phyloP scores from a whole-genome alignment of 441 rosid genomes.

The Adansonia rubrostipa region DNA sequence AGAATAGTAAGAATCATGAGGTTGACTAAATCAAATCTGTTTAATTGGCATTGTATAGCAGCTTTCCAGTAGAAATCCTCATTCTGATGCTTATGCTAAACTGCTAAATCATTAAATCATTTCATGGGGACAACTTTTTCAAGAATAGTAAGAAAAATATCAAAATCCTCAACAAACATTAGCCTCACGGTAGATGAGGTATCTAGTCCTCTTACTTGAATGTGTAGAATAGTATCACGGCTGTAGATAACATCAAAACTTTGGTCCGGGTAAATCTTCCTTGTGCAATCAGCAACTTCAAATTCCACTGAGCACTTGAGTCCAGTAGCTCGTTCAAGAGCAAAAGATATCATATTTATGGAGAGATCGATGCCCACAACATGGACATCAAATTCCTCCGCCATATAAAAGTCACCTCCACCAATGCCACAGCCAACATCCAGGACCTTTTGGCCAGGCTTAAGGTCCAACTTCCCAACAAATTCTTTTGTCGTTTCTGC shows the following conservation, averaged over 20 bases:
- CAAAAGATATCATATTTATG: constrained; percentile 90
- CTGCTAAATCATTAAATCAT: not conserved
- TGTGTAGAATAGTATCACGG: constrained; percentile 92
- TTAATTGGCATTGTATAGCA: not conserved
- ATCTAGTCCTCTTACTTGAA: constrained; percentile 31
- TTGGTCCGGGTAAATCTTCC: constrained; percentile 70
- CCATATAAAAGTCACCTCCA: constrained; percentile 56
- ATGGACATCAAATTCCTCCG: constrained; percentile 32
- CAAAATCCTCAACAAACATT: not conserved
- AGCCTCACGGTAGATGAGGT: not conserved
- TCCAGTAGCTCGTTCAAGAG: constrained; percentile 92
- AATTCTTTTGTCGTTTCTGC: constrained; percentile 94
- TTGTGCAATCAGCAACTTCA: constrained; percentile 97
- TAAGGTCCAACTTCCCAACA: constrained; percentile 82
- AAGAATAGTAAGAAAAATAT: not conserved
- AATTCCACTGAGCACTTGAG: constrained; percentile 86
- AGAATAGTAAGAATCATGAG: not conserved
- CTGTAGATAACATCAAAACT: constrained; percentile 92
- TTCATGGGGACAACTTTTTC: not conserved
- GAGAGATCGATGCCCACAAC: constrained; percentile 96
- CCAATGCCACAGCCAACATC: constrained; percentile 99
- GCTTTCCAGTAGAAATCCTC: not conserved
- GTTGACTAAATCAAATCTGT: not conserved
- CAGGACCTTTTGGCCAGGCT: constrained; percentile 88
- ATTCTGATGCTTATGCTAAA: not conserved